Percentiles rank a stretch among this genome's conserved stretches.
Conservation (phyloP, 108 stramenopile genomes). For the Cyclostephanos tholiformis region DNA sequence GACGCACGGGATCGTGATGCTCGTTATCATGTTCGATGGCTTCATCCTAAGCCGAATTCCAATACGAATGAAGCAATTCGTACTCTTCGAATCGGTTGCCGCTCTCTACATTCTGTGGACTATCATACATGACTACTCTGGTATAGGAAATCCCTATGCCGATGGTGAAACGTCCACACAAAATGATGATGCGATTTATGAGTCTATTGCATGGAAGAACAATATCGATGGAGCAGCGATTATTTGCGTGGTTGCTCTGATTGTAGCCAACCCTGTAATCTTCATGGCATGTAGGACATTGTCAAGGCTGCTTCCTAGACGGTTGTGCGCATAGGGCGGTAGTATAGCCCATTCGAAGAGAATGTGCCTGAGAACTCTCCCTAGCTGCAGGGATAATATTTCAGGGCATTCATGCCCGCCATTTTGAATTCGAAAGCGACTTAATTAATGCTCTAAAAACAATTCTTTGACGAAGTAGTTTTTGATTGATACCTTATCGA, state of each 20-base stretch:
- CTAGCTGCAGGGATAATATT: too few species aligned
- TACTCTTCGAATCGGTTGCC: constrained; percentile 31
- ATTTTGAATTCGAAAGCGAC: too few species aligned
- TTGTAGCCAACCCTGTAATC: constrained; percentile 39
- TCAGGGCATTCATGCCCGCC: too few species aligned
- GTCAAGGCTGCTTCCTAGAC: constrained; percentile 29
- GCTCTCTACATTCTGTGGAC: constrained; percentile 40
- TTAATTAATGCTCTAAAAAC: too few species aligned
- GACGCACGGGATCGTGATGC: constrained; percentile 13
- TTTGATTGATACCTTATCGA: too few species aligned
- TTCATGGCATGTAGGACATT: constrained; percentile 33
- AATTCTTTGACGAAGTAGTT: too few species aligned
- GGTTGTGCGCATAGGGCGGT: too few species aligned
- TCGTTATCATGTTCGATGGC: constrained; percentile 30
- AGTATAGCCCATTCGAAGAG: too few species aligned
- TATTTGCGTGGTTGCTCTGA: constrained; percentile 13
- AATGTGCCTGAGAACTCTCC: too few species aligned
- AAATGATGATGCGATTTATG: constrained; percentile 53
- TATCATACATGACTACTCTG: constrained; percentile 26
- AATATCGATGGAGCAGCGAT: constrained; percentile 17
- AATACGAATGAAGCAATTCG: constrained; percentile 41
- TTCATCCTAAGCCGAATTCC: constrained; percentile 29
- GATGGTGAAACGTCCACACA: constrained; percentile 12
- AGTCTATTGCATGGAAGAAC: constrained; percentile 40
- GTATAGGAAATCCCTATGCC: constrained; percentile 48